A percentile compares a stretch with the other conserved stretches of the same genome.
phyloP scores from a whole-genome alignment of 495 filamentous ascomycete species.

The Neurospora africana region DNA sequence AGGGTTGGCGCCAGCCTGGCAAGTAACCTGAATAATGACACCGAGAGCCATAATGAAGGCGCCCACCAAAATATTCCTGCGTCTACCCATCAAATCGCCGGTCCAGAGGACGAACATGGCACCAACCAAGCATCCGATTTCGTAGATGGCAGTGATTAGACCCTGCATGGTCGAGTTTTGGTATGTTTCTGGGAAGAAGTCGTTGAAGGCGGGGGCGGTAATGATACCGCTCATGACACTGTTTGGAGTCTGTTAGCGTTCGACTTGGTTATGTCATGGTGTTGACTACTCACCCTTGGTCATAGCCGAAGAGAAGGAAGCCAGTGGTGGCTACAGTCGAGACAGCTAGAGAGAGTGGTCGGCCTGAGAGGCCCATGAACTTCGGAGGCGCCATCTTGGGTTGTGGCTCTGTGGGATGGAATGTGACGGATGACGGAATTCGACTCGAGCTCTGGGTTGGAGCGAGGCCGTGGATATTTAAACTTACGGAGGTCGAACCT shows the following conservation, averaged over 20 bases:
- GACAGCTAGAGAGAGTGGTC: conserved; percentile 50
- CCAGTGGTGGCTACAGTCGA: conserved; percentile 62
- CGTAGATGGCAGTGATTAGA: conserved; percentile 73
- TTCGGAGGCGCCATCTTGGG: conserved; percentile 30
- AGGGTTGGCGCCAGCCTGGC: conserved; percentile 30
- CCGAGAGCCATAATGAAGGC: conserved; percentile 63
- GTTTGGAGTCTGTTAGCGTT: background rate
- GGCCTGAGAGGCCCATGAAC: conserved; percentile 56
- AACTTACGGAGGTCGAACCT: background rate
- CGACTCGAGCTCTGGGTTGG: background rate
- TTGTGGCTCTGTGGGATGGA: background rate
- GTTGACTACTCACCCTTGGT: conserved; percentile 37
- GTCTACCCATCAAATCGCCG: conserved; percentile 60
- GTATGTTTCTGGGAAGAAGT: conserved; percentile 58
- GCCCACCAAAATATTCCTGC: conserved; percentile 45
- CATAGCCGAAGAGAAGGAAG: conserved; percentile 66
- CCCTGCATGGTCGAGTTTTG: conserved; percentile 68
- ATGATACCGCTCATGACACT: conserved; percentile 72
- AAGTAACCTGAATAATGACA: conserved; percentile 56
- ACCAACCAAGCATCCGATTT: conserved; percentile 66
- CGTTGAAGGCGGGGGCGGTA: conserved; percentile 57
- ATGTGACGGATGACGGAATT: background rate
- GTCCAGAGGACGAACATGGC: conserved; percentile 59
- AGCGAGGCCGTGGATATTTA: background rate
- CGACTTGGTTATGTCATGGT: no score